phyloP scores from a whole-genome alignment of 1,139 yeast genomes.

The Wickerhamiella infanticola region DNA sequence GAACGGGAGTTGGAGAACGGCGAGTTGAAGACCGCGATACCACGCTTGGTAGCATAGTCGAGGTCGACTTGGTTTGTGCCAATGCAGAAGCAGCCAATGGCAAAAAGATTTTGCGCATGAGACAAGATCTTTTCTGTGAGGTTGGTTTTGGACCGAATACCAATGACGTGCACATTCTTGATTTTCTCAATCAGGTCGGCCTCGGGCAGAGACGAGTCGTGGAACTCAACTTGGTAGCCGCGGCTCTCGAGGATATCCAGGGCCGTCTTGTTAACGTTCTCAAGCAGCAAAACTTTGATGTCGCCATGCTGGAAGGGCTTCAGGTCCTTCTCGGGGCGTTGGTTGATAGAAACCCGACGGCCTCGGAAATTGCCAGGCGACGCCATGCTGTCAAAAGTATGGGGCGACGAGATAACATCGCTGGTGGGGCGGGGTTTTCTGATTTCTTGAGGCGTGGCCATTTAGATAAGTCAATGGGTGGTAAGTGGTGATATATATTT shows the following conservation, averaged over 20 bases:
- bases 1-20: conserved; percentile 98
- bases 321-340: conserved; percentile 36
- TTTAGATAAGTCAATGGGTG: background rate
- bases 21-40: conserved; percentile 95
- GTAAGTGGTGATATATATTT: background rate
- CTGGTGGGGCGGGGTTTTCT: background rate
- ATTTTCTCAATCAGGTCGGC: conserved; percentile 91
- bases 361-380: conserved; percentile 10
- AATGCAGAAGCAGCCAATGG: conserved; percentile 95
- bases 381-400: conserved; percentile 11
- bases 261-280: conserved; percentile 88
- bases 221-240: conserved; percentile 94
- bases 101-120: conserved; percentile 80
- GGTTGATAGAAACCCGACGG: conserved; percentile 24
- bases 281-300: conserved; percentile 75
- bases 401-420: conserved; percentile 9
- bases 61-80: conserved; percentile 97
- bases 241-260: conserved; percentile 68
- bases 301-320: conserved; percentile 89
- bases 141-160: conserved; percentile 93
- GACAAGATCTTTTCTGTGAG: conserved; percentile 62
- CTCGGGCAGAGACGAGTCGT: conserved; percentile 79
- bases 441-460: background rate
- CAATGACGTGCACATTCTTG: conserved; percentile 86
- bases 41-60: conserved; percentile 78